Percentiles rank a stretch among this genome's conserved stretches.
These are phyloP conservation scores for Ustilago sp. DNA, from an alignment of 1,284 basidiomycete species.

Conservation along the genomic window DNA sequence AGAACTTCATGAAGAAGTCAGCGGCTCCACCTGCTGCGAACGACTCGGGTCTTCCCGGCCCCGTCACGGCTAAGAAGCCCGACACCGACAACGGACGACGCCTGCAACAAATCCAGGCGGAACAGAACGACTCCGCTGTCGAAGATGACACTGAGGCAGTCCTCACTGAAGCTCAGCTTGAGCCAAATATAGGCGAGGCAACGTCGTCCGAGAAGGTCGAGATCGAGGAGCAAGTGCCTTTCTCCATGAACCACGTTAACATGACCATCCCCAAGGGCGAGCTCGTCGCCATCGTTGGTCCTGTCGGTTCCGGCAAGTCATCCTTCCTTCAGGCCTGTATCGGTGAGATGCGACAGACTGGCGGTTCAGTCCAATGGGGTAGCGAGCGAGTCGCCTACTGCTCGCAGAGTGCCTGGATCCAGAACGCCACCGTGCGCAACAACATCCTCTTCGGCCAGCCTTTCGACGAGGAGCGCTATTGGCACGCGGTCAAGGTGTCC, in stretches of 20 bases:
- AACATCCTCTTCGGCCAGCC: constrained; percentile 71
- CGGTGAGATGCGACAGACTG: constrained; percentile 64
- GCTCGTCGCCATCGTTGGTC: constrained; percentile 65
- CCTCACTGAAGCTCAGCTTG: constrained; percentile 34
- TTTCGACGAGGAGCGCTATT: constrained; percentile 73
- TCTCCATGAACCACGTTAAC: constrained; percentile 55
- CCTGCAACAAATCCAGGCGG: constrained; percentile 42
- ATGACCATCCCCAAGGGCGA: constrained; percentile 51
- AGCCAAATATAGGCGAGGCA: constrained; percentile 28
- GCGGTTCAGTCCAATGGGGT: constrained; percentile 63
- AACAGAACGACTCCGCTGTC: constrained; percentile 28
- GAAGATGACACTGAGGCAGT: constrained; percentile 38
- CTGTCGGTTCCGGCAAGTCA: constrained; percentile 67
- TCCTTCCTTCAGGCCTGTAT: constrained; percentile 64
- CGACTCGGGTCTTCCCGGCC: constrained; percentile 27
- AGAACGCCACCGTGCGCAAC: constrained; percentile 80
- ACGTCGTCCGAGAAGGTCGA: constrained; percentile 19
- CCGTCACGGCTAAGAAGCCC: constrained; percentile 25
- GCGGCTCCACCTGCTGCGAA: constrained; percentile 31
- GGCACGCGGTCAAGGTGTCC: constrained; percentile 60
- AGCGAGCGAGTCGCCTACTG: constrained; percentile 77
- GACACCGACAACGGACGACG: constrained; percentile 33
- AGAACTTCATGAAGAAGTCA: constrained; percentile 33
- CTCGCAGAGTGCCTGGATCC: constrained; percentile 88
- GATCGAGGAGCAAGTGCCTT: constrained; percentile 48